Percentiles rank a stretch among this genome's conserved stretches.
Conservation (phyloP, 2,329 filamentous ascomycete species). For the Gaeumannomyces sp. region DNA sequence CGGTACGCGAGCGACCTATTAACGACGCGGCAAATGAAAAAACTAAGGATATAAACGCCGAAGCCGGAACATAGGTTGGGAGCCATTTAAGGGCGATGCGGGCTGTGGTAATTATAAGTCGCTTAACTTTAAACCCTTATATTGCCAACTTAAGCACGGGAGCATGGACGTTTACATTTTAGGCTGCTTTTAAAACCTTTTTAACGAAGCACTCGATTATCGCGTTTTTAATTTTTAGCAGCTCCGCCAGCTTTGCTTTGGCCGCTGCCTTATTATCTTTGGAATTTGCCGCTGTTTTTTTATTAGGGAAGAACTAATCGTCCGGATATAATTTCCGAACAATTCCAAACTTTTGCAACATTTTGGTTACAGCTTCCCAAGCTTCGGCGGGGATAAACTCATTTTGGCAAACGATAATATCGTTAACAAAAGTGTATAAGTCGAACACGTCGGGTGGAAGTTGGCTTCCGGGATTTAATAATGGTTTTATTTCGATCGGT, state of each 20-base stretch:
- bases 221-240: neutral
- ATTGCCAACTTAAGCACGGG: neutral
- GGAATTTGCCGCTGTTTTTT: neutral
- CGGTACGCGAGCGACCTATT: neutral
- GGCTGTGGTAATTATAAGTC: neutral
- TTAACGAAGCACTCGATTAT: neutral
- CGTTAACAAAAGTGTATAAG: neutral
- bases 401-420: neutral
- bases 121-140: neutral
- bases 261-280: neutral
- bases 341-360: neutral
- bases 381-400: neutral
- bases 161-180: neutral
- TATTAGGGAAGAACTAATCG: neutral
- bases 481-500: slow-evolving; percentile 1
- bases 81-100: neutral
- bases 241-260: neutral
- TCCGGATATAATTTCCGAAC: neutral
- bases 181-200: neutral
- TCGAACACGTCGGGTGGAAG: slow-evolving; percentile 2
- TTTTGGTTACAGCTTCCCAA: neutral
- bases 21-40: neutral
- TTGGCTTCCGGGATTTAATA: neutral
- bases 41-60: neutral
- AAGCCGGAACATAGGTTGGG: neutral